These are phyloP conservation scores for Aspergillus brasiliensis DNA, from an alignment of 2,329 filamentous ascomycete species.

Conservation along the genomic window DNA sequence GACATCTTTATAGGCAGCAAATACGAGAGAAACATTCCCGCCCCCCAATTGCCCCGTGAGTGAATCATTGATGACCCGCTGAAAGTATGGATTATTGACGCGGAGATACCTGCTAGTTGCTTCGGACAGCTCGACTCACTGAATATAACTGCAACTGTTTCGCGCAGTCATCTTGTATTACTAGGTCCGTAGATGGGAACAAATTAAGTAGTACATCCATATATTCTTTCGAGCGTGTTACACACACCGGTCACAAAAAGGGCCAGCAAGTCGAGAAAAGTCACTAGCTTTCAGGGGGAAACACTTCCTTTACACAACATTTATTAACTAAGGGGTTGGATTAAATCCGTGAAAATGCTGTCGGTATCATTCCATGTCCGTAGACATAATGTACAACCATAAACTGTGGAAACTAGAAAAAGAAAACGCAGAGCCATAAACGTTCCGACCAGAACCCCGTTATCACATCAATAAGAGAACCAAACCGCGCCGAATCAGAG, in stretches of 20 bases:
- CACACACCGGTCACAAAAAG: too few species aligned
- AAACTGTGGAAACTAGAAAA: constrained; percentile 46
- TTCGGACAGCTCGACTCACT: constrained; percentile 5
- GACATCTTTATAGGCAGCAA: constrained; percentile 70
- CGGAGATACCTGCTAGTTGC: constrained; percentile 18
- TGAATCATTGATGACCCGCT: constrained; percentile 23
- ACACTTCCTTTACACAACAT: not conserved
- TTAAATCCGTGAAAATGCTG: constrained; percentile 35
- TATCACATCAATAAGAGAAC: constrained; percentile 69
- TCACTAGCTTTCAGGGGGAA: not conserved
- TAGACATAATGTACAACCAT: constrained; percentile 66
- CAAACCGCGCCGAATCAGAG: constrained; percentile 74
- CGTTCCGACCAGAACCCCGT: constrained; percentile 68
- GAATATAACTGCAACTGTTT: not conserved
- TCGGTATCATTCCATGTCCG: constrained; percentile 53
- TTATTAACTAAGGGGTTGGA: not conserved
- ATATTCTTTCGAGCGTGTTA: not conserved
- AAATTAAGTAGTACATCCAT: not conserved
- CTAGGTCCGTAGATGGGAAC: not conserved
- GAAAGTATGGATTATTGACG: not conserved
- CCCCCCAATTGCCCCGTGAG: constrained; percentile 79
- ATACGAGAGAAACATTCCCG: constrained; percentile 89
- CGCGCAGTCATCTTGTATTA: not conserved
- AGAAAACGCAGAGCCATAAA: constrained; percentile 59
- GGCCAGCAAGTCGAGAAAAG: too few species aligned